Base-by-base conservation (phyloP, 108 stramenopile genomes). In the Pseudonitzschia pungens region DNA sequence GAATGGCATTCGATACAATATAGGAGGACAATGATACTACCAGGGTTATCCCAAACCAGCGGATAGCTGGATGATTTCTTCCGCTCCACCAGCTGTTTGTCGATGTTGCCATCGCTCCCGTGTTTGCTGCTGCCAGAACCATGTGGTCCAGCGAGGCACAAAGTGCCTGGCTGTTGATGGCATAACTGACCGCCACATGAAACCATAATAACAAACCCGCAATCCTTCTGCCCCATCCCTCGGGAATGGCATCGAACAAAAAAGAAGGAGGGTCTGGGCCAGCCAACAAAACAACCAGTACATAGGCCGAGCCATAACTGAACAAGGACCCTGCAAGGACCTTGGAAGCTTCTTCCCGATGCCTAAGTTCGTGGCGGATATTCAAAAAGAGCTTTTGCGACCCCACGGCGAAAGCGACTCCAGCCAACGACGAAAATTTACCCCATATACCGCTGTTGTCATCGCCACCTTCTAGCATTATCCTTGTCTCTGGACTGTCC, bases 181-280 rank as follows among this genome's bases (percentile, higher is more conserved):
- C 89, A 68, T 83, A 89, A 12, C 80, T 81, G 9, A 89, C 89
- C 8, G 86, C 84, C 10, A 89, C 89, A 70, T 89, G 89, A n/a
- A 81, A 63, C 84, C 86, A 87, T 5, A 89, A 77, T 21, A 89
- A 60, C 20, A 81, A 69, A 2, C 86, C 89, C 2, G 83, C 89
- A 18, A 86, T 20, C 41, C 78, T 74, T 9, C 86, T 74, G 48
- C 66, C 73, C 64, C 45, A 45, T 24, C 84, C 84, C 51, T 68
- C 58, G 22, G 81, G 81, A 53, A 89, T 83, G 40, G 86, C 79
- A 79, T 89, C 84, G 56, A 89, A 87, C 40, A 89, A 69, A 66
- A 89, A 87, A 11, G 81, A 78, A 14, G 89, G 89, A 43, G 89
- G 89, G 29, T 85, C 78, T 70, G 81, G 73, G 27, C 88, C 88